phyloP scores from a whole-genome alignment of 2,329 filamentous ascomycete genomes.

The Intubia oerlemansii region DNA sequence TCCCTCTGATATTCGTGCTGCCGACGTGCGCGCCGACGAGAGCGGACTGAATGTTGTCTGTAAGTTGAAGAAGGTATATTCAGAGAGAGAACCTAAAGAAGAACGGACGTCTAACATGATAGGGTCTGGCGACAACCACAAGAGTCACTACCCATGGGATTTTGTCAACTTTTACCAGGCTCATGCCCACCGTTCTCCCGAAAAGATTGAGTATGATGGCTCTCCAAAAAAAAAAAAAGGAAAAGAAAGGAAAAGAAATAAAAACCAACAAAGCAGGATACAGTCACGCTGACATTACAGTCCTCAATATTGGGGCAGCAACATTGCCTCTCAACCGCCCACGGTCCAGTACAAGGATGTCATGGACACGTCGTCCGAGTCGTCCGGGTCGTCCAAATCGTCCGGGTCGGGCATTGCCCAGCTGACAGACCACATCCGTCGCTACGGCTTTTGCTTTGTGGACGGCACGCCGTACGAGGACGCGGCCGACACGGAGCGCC shows the following conservation, averaged over 20 bases:
- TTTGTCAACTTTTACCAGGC: conserved; percentile 32
- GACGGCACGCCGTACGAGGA: conserved; percentile 40
- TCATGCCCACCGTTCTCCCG: conserved; percentile 13
- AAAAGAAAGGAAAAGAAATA: no score
- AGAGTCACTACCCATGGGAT: conserved; percentile 42
- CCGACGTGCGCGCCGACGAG: conserved; percentile 13
- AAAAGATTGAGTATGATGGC: conserved; percentile 14
- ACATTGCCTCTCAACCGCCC: conserved; percentile 26
- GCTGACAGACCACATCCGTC: conserved; percentile 26
- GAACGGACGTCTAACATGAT: no score
- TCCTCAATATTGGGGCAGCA: conserved; percentile 12
- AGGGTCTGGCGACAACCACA: conserved; percentile 49
- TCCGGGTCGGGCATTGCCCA: no score
- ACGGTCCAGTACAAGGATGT: conserved; percentile 37
- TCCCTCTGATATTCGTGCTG: conserved; percentile 18
- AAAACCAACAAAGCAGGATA: no score
- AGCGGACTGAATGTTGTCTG: conserved; percentile 26
- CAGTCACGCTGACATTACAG: conserved; percentile 5
- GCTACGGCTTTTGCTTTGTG: conserved; percentile 60
- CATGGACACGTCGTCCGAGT: conserved; percentile 27
- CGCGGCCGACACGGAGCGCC: conserved; percentile 48
- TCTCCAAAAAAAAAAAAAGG: background rate
- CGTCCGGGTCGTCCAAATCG: no score
- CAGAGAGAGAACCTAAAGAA: no score
- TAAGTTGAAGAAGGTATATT: no score